These are phyloP conservation scores for Auxenochlorella pyrenoidosa DNA, from an alignment of 139 green algal genomes.

Conservation along the genomic window DNA sequence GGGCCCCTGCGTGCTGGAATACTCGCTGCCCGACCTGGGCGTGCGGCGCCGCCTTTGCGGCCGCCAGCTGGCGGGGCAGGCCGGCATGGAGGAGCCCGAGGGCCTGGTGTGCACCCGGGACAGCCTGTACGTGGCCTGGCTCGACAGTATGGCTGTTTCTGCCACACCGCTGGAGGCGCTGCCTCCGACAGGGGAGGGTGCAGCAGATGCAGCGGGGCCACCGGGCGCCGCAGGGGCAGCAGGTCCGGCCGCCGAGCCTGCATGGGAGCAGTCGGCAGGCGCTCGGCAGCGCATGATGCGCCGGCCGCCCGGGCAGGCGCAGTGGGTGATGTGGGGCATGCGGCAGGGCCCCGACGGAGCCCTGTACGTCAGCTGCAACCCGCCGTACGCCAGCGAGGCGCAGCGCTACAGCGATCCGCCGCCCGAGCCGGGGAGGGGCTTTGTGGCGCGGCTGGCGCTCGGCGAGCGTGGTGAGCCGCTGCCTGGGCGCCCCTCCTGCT, in stretches of 20 bases:
- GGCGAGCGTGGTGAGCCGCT: not conserved
- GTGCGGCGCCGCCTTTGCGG: not conserved
- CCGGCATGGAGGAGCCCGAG: not conserved
- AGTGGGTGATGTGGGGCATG: constrained; percentile 6
- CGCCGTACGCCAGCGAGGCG: not conserved
- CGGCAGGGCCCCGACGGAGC: not conserved
- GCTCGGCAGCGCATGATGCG: not conserved
- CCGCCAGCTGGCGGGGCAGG: not conserved
- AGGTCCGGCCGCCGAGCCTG: not conserved
- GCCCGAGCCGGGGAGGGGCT: not conserved
- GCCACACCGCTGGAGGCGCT: not conserved
- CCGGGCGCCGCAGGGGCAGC: not conserved
- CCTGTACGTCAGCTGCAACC: constrained; percentile 10
- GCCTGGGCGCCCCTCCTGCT: not conserved
- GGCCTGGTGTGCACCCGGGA: not conserved
- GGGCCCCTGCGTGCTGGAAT: not conserved
- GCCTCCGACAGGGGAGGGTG: not conserved
- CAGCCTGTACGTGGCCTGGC: not conserved
- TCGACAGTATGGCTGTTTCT: not conserved
- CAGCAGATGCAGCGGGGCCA: not conserved
- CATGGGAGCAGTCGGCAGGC: not conserved
- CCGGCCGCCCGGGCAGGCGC: not conserved
- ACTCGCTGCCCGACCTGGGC: not conserved
- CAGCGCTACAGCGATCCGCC: not conserved
- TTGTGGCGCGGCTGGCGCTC: not conserved